phyloP scores from a whole-genome alignment of 2,329 filamentous ascomycete species.

The Trichoderma gracile region DNA sequence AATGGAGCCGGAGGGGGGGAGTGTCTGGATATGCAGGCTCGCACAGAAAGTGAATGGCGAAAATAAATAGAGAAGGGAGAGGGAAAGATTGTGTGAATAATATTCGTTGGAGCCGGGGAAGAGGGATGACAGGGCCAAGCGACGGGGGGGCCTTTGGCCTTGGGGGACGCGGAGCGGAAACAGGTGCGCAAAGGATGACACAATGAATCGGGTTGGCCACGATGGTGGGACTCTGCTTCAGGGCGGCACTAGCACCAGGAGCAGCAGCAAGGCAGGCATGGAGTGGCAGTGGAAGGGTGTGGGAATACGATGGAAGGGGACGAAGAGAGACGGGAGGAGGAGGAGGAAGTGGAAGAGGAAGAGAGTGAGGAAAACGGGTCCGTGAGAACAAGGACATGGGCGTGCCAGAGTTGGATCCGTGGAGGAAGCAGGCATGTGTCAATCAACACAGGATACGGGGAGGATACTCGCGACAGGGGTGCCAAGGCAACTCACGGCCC shows the following conservation, averaged over 20 bases:
- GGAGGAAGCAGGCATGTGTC: neutral
- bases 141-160: slow-evolving; percentile 14
- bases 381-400: neutral
- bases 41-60: slow-evolving; percentile 13
- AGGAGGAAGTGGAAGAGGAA: neutral
- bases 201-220: slow-evolving; percentile 37
- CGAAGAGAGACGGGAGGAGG: neutral
- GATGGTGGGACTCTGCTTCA: slow-evolving; percentile 26
- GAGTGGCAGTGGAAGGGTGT: slow-evolving; percentile 24
- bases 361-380: neutral
- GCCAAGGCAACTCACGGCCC: neutral
- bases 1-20: slow-evolving; percentile 7
- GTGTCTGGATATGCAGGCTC: slow-evolving; percentile 17
- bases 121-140: slow-evolving; percentile 33
- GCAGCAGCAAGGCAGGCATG: neutral
- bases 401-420: neutral
- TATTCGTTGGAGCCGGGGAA: slow-evolving; percentile 36
- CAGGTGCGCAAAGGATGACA: slow-evolving; percentile 38
- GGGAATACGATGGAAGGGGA: slow-evolving; percentile 23
- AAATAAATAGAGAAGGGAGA: neutral
- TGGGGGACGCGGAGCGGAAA: slow-evolving; percentile 18
- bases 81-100: slow-evolving; percentile 30
- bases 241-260: slow-evolving; percentile 24
- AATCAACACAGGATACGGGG: neutral
- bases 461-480: neutral